Base-by-base conservation (phyloP, 2,329 filamentous ascomycete species). In the Periconia sp. region DNA sequence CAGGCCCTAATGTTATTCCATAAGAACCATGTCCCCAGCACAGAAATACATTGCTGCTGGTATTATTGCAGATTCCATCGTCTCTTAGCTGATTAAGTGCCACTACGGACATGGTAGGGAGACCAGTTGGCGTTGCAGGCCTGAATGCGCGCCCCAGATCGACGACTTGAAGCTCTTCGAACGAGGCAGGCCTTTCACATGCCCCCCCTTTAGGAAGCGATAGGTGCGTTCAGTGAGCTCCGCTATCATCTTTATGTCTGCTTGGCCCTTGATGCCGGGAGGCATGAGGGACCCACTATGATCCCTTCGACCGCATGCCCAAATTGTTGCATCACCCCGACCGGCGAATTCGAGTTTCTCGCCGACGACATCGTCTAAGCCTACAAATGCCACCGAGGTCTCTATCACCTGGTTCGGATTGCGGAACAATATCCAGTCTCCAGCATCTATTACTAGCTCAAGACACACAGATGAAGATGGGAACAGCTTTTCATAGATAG, bases 311-410 rank as follows among this genome's bases (percentile, higher is more conserved):
- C 23, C 23, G 23, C 23, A n/a, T n/a, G n/a, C 18, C 36, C 26
- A 39, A 11, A 39, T 31, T 10, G 36, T 39, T 22, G 25, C 36
- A 22, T 39, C 36, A 19, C 21, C 25, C 4, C 36, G 24, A n/a
- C 36, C 36, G 16, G 36, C 28, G 15, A 39, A 39, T 13, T 39
- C 36, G 7, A 39, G 26, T 19, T 39, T 39, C 15, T 29, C 24
- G 25, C 26, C 15, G 9, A 39, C 25, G 16, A 39, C 22, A 30
- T 39, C 26, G 13, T 31, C 19, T 16, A 39, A 22, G 16, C 18
- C 28, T 5, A 39, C 26, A 17, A 39, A 39, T 4, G 26, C 32
- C 8, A 22, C n/a, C 13, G 32, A 35, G 4, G 21, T 11, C n/a
- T 21, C 26, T 22, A 23, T 19, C 15, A 26, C 22, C 6, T 5